These are phyloP conservation scores for Daldinia bambusicola DNA, from an alignment of 495 filamentous ascomycete genomes.

Conservation along the genomic window DNA sequence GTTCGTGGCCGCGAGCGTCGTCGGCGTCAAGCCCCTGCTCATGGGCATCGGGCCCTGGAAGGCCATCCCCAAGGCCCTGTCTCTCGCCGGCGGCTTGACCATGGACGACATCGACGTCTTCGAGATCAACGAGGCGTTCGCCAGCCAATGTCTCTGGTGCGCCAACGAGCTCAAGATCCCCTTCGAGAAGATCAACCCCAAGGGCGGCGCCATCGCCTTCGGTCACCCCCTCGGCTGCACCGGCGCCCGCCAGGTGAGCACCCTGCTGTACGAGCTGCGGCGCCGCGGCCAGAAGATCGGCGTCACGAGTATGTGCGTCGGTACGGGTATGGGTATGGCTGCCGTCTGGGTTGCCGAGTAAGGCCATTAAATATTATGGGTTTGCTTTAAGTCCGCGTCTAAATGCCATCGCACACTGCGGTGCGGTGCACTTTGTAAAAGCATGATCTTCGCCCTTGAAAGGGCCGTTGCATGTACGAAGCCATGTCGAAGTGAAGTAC, in stretches of 20 bases:
- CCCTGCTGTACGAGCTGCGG: constrained; percentile 86
- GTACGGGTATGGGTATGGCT: constrained; percentile 98
- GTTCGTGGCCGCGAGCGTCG: constrained; percentile 83
- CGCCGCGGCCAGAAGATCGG: constrained; percentile 84
- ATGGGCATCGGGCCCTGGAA: constrained; percentile 98
- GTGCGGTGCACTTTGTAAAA: constrained; percentile 7
- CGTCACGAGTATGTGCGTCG: constrained; percentile 95
- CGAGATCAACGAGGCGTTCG: constrained; percentile 99
- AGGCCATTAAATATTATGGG: constrained; percentile 26
- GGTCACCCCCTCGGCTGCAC: constrained; percentile 97
- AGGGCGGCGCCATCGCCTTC: constrained; percentile 98
- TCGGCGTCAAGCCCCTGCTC: constrained; percentile 89
- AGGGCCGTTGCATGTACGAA: constrained; percentile 5
- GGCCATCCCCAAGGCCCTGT: constrained; percentile 90
- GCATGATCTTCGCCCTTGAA: constrained; percentile 10
- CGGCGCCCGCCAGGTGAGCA: constrained; percentile 91
- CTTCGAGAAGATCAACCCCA: constrained; percentile 88
- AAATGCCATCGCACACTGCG: not conserved
- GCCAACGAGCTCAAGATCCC: constrained; percentile 86
- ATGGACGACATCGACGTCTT: constrained; percentile 96
- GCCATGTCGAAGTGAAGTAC: not conserved
- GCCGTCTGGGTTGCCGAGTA: constrained; percentile 91
- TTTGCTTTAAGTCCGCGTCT: not conserved
- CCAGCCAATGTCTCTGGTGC: constrained; percentile 94
- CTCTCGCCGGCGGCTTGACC: constrained; percentile 79